phyloP scores from a whole-genome alignment of 805 yeast genomes.

The Nakazawaea pomicola region DNA sequence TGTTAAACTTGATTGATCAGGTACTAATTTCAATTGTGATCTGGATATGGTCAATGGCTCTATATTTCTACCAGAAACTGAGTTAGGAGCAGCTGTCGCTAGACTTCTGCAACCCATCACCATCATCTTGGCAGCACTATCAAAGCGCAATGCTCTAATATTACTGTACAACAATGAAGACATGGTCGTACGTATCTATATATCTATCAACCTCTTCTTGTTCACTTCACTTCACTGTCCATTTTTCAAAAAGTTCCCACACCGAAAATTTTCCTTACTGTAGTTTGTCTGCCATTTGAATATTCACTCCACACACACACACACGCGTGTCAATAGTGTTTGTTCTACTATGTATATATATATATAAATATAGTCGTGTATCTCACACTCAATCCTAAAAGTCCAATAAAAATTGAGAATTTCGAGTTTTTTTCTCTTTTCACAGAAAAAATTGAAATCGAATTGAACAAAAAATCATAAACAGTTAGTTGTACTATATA shows the following conservation, averaged over 20 bases:
- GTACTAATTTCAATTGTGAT: slow-evolving; percentile 35
- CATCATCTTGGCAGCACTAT: background rate
- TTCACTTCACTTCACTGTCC: background rate
- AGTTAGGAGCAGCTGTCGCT: background rate
- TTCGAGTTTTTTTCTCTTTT: too few species aligned
- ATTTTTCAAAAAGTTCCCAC: background rate
- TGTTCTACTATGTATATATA: too few species aligned
- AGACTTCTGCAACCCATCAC: background rate
- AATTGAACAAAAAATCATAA: too few species aligned
- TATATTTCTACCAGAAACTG: background rate
- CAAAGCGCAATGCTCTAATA: slow-evolving; percentile 14
- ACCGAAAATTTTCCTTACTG: background rate
- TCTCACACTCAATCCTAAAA: background rate
- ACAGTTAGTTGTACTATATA: too few species aligned
- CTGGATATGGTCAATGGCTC: slow-evolving; percentile 25
- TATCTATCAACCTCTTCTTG: slow-evolving; percentile 16
- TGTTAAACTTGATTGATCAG: slow-evolving; percentile 47
- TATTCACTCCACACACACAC: too few species aligned
- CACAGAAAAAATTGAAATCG: background rate
- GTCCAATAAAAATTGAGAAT: background rate
- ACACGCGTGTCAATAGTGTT: too few species aligned
- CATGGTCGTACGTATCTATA: slow-evolving; percentile 18
- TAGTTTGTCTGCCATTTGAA: background rate
- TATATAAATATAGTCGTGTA: too few species aligned
- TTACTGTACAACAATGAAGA: slow-evolving; percentile 20